These are phyloP conservation scores for Verticillium alfalfae DNA, from an alignment of 2,329 filamentous ascomycete genomes.

Conservation along the genomic window DNA sequence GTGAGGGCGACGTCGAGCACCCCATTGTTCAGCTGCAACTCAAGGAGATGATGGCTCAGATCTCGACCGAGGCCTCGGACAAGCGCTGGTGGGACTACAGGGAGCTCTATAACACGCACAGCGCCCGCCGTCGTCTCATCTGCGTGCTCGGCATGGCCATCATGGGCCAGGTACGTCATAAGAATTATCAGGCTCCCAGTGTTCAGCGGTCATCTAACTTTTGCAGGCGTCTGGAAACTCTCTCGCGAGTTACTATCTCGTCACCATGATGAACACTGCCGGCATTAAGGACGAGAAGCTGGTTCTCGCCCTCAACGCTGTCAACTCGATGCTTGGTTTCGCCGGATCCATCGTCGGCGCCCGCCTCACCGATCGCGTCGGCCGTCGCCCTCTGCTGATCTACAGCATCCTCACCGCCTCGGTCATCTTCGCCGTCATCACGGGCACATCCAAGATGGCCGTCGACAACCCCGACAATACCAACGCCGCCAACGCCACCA, in stretches of 20 bases:
- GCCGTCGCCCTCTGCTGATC: conserved; percentile 49
- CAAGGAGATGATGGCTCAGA: conserved; percentile 39
- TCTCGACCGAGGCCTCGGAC: conserved; percentile 42
- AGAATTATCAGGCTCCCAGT: neutral
- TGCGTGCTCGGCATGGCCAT: conserved; percentile 45
- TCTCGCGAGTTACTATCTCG: conserved; percentile 44
- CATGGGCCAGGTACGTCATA: conserved; percentile 43
- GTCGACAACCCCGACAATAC: conserved; percentile 27
- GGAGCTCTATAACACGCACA: conserved; percentile 44
- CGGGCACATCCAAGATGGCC: conserved; percentile 38
- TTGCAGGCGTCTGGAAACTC: conserved; percentile 30
- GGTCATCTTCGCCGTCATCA: conserved; percentile 41
- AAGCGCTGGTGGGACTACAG: conserved; percentile 53
- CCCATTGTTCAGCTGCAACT: conserved; percentile 47
- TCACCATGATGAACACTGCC: conserved; percentile 42
- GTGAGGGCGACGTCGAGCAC: conserved; percentile 42
- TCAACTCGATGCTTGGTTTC: conserved; percentile 49
- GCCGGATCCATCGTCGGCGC: conserved; percentile 48
- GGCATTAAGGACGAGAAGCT: conserved; percentile 43
- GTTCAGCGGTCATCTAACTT: neutral
- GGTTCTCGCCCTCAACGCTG: conserved; percentile 44
- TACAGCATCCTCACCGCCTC: conserved; percentile 39
- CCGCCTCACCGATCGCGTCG: conserved; percentile 48
- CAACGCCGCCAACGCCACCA: conserved; percentile 35
- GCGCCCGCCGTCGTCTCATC: conserved; percentile 42